Percentiles rank a stretch among this genome's conserved stretches.
Evolutionary conservation across 192 early-diverging fungal genomes (phyloP).

Genomic region (Rhizoclosmatium sp.): DNA sequence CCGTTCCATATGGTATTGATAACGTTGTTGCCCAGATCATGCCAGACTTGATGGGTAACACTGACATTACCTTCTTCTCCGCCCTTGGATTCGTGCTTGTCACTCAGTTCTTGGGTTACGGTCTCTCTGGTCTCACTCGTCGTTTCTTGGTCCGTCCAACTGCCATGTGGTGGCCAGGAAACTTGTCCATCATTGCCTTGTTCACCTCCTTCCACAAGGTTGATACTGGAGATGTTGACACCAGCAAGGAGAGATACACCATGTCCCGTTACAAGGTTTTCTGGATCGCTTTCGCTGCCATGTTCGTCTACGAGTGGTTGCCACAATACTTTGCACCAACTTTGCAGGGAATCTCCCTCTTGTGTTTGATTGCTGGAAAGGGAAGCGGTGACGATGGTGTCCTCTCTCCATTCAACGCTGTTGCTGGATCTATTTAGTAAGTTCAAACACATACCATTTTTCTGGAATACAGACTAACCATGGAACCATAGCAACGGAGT

Average conservation of each 20-base stretch:
- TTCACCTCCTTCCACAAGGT: slow-evolving; percentile 27
- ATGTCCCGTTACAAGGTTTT: slow-evolving; percentile 4
- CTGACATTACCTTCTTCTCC: slow-evolving; percentile 29
- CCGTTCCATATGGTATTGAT: slow-evolving; percentile 63
- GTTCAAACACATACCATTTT: too few relatives aligned
- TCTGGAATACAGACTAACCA: too few relatives aligned
- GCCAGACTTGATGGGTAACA: slow-evolving; percentile 24
- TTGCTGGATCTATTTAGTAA: slow-evolving; percentile 10
- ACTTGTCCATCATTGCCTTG: slow-evolving; percentile 60
- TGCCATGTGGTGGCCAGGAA: slow-evolving; percentile 86
- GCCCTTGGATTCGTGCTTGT: slow-evolving; percentile 64
- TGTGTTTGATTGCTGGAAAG: slow-evolving; percentile 31
- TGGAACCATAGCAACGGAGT: too few relatives aligned
- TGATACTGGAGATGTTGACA: neutral
- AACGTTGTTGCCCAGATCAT: slow-evolving; percentile 44
- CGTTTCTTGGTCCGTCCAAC: slow-evolving; percentile 84
- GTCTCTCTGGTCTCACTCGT: slow-evolving; percentile 60
- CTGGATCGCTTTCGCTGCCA: slow-evolving; percentile 19
- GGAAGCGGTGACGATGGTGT: neutral
- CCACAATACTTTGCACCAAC: slow-evolving; percentile 23
- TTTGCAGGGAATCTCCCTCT: slow-evolving; percentile 1
- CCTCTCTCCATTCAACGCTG: slow-evolving; percentile 8
- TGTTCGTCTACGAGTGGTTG: slow-evolving; percentile 26
- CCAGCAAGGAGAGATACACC: neutral
- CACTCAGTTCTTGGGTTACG: slow-evolving; percentile 59